Percentiles rank a stretch among this genome's conserved stretches.
Conservation (phyloP, 768 basidiomycete species). For the Amanita subjunquillea region DNA sequence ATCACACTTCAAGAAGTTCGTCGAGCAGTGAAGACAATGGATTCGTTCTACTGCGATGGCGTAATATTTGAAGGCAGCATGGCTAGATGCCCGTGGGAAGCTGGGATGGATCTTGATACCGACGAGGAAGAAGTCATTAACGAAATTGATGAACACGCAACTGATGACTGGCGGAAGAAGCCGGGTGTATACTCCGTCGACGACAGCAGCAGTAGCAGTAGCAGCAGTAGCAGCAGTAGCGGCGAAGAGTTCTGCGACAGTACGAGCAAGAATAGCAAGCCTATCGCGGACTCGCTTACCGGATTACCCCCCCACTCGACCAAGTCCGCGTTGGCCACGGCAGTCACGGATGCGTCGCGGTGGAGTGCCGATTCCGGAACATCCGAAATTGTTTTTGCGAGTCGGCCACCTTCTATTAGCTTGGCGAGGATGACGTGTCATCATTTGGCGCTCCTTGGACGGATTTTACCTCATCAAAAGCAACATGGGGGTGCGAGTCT, state of each 20-base stretch:
- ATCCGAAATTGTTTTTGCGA: constrained; percentile 5
- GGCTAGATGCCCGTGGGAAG: constrained; percentile 72
- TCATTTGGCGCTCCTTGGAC: constrained; percentile 4
- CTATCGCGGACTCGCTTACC: constrained; percentile 2
- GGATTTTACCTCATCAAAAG: constrained; percentile 5
- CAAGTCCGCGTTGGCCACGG: constrained; percentile 1
- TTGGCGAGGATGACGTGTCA: constrained; percentile 1
- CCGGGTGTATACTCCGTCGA: constrained; percentile 5
- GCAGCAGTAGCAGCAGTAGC: constrained; percentile 4
- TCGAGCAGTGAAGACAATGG: constrained; percentile 41
- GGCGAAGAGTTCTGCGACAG: not conserved
- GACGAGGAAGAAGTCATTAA: constrained; percentile 1
- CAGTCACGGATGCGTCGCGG: constrained; percentile 1
- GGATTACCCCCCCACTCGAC: constrained; percentile 5
- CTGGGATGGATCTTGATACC: constrained; percentile 38
- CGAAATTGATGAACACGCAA: not conserved
- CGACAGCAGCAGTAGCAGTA: constrained; percentile 5
- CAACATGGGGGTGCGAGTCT: constrained; percentile 5
- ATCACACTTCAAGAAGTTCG: constrained; percentile 47
- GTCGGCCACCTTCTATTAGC: not conserved
- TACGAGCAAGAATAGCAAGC: not conserved
- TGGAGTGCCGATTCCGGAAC: constrained; percentile 6
- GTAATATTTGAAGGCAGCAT: constrained; percentile 75
- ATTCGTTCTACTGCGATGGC: constrained; percentile 62
- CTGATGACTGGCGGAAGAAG: constrained; percentile 3